These are phyloP conservation scores for Aspergillus quadricinctus DNA, from an alignment of 2,329 filamentous ascomycete genomes.

Conservation along the genomic window DNA sequence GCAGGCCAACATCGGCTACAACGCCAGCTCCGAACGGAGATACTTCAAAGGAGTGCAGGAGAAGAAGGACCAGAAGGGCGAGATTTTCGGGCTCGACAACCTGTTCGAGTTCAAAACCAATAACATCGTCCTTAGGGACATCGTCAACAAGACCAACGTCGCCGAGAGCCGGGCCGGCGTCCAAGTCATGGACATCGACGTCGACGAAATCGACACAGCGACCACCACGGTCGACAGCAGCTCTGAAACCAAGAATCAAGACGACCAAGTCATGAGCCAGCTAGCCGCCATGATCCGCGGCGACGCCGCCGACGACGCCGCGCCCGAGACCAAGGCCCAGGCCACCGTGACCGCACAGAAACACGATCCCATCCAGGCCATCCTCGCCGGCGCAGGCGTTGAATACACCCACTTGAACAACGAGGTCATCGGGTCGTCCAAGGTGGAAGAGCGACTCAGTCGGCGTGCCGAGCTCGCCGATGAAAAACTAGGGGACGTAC, in stretches of 20 bases:
- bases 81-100: slow-evolving; percentile 88
- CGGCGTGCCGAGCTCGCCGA: slow-evolving; percentile 60
- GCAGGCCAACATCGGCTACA: slow-evolving; percentile 96
- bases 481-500: slow-evolving; percentile 26
- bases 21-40: slow-evolving; percentile 80
- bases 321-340: slow-evolving; percentile 22
- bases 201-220: slow-evolving; percentile 57
- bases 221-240: slow-evolving; percentile 48
- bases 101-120: slow-evolving; percentile 78
- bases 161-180: slow-evolving; percentile 88
- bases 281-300: slow-evolving; percentile 61
- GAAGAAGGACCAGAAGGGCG: slow-evolving; percentile 74
- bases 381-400: slow-evolving; percentile 81
- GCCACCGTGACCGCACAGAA: slow-evolving; percentile 39
- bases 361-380: slow-evolving; percentile 77
- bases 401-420: slow-evolving; percentile 96
- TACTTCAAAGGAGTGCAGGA: slow-evolving; percentile 96
- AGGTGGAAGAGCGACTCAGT: slow-evolving; percentile 80
- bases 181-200: slow-evolving; percentile 69
- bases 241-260: slow-evolving; percentile 25
- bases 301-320: slow-evolving; percentile 22
- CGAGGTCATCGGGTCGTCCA: slow-evolving; percentile 88
- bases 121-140: slow-evolving; percentile 80
- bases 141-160: slow-evolving; percentile 97
- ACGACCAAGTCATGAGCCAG: slow-evolving; percentile 67